Conservation (phyloP, 139 green algal species). For the Coelastrella sp. region DNA sequence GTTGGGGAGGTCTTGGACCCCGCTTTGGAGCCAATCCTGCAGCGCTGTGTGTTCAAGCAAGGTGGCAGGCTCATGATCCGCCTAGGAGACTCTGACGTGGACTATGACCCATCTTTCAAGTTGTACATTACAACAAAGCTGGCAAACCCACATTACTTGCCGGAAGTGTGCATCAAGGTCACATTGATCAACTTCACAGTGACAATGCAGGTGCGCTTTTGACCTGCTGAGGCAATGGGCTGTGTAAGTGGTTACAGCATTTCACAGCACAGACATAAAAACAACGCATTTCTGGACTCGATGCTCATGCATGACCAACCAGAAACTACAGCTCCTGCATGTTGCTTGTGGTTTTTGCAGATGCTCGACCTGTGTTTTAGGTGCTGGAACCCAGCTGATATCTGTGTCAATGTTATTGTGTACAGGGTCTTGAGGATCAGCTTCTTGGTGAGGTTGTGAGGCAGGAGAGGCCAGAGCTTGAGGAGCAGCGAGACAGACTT, state of each 20-base stretch:
- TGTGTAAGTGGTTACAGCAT: no score
- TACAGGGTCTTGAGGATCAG: conserved; percentile 85
- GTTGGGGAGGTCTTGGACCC: conserved; percentile 85
- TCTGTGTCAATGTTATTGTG: not conserved
- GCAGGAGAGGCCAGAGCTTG: conserved; percentile 85
- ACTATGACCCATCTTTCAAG: conserved; percentile 89
- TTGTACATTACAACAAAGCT: conserved; percentile 95
- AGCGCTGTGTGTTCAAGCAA: conserved; percentile 63
- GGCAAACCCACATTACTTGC: conserved; percentile 89
- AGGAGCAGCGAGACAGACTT: conserved; percentile 85
- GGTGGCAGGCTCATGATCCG: conserved; percentile 80
- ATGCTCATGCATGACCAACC: no score
- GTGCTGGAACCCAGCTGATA: not conserved
- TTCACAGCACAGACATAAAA: no score
- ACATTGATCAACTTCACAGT: conserved; percentile 89
- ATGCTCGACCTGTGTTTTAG: no score
- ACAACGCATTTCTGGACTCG: no score
- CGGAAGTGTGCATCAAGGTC: conserved; percentile 88
- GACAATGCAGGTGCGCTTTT: conserved; percentile 45
- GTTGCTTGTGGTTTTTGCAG: no score
- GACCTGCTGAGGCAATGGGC: not conserved
- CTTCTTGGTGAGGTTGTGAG: conserved; percentile 87
- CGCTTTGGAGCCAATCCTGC: conserved; percentile 85
- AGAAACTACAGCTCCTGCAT: no score
- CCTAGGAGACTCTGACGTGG: conserved; percentile 90